Evolutionary conservation across 2,329 filamentous ascomycete genomes (phyloP).

Genomic region (Ustilaginoidea virens): DNA sequence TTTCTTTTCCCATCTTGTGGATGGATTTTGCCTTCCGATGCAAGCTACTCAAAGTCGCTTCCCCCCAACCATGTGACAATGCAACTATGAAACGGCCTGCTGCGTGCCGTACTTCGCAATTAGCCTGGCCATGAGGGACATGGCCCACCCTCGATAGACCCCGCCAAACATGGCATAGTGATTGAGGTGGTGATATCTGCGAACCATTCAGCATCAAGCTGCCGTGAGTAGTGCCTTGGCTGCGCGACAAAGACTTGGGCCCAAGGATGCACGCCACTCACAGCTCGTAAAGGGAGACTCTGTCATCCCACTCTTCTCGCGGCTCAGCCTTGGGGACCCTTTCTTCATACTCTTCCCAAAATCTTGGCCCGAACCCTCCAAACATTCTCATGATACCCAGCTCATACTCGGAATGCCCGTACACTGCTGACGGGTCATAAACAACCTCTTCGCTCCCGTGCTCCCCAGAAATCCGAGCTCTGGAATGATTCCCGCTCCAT

Average conservation of each 20-base stretch:
- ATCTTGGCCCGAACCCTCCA: slow-evolving; percentile 61
- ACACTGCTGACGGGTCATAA: slow-evolving; percentile 68
- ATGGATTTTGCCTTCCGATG: too few relatives aligned
- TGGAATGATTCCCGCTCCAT: slow-evolving; percentile 76
- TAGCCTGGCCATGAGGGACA: slow-evolving; percentile 64
- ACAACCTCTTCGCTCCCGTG: slow-evolving; percentile 55
- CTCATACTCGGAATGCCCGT: slow-evolving; percentile 81
- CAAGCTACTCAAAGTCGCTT: too few relatives aligned
- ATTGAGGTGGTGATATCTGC: slow-evolving; percentile 77
- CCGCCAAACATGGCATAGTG: slow-evolving; percentile 77
- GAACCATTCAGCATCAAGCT: too few relatives aligned
- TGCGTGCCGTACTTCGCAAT: slow-evolving; percentile 60
- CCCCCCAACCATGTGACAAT: too few relatives aligned
- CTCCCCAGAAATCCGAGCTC: slow-evolving; percentile 43
- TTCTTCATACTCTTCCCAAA: slow-evolving; percentile 63
- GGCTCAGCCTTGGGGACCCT: slow-evolving; percentile 70
- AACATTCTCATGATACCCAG: slow-evolving; percentile 95
- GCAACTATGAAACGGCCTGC: too few relatives aligned
- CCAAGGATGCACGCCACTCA: slow-evolving; percentile 26
- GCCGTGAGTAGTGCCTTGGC: slow-evolving; percentile 8
- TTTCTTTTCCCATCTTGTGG: too few relatives aligned
- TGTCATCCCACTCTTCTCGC: slow-evolving; percentile 68
- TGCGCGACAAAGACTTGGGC: not conserved
- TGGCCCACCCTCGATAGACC: slow-evolving; percentile 59
- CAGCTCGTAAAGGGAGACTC: slow-evolving; percentile 68